These are phyloP conservation scores for Suillus variegatus DNA, from an alignment of 768 basidiomycete genomes.

Conservation along the genomic window DNA sequence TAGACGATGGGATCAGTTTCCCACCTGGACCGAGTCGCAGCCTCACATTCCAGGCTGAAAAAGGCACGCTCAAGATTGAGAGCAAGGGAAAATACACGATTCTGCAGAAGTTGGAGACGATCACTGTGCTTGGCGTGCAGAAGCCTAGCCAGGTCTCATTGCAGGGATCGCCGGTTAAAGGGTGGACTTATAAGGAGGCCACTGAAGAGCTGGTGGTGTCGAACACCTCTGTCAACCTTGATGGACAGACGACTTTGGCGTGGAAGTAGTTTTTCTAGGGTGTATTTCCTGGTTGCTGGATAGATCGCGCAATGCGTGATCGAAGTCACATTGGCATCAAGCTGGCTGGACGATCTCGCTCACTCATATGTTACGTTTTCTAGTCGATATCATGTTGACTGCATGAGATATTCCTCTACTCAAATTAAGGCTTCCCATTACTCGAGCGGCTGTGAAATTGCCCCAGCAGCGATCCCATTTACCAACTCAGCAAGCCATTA, in stretches of 20 bases:
- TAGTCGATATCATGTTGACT: not conserved
- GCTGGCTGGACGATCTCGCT: not conserved
- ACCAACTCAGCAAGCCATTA: not conserved
- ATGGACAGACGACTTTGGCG: constrained; percentile 33
- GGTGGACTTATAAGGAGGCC: constrained; percentile 41
- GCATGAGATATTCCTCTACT: not conserved
- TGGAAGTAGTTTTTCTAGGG: constrained; percentile 30
- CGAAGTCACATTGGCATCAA: not conserved
- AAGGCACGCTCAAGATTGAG: constrained; percentile 38
- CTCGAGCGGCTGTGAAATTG: not conserved
- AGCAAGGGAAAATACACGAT: constrained; percentile 38
- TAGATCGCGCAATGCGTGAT: not conserved
- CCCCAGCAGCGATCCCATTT: not conserved
- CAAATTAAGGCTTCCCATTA: not conserved
- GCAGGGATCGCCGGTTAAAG: constrained; percentile 33
- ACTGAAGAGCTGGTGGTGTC: constrained; percentile 44
- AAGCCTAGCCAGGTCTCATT: constrained; percentile 43
- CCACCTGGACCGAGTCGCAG: constrained; percentile 55
- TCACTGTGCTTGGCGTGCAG: constrained; percentile 62
- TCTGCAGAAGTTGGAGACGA: constrained; percentile 45
- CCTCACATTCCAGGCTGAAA: constrained; percentile 44
- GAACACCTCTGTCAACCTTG: constrained; percentile 44
- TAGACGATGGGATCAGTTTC: constrained; percentile 70
- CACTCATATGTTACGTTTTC: not conserved
- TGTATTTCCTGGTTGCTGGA: not conserved